Evolutionary conservation across 2,329 filamentous ascomycete species (phyloP), one percentile per base, ranked within the genome.

Genomic region (Trichoderma sp.): DNA sequence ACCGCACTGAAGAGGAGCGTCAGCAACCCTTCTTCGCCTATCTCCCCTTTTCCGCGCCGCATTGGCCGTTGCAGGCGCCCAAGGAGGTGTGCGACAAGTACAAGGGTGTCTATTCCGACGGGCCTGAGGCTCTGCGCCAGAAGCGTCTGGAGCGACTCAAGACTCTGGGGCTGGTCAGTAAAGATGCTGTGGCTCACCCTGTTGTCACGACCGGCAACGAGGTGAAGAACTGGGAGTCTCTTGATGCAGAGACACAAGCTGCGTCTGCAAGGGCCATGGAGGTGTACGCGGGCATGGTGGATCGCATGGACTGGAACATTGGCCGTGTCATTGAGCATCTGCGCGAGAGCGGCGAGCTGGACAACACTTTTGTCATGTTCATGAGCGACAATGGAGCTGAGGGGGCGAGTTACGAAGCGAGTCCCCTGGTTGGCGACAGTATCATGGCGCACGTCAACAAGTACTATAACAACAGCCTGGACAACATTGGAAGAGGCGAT

Each of bases 331-430:
- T 87, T 24, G 76, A 84, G 43, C 83, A 87, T 69, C 79, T 88
- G 3, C 77, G 83, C 64, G 72, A 79, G 50, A 83, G 81, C 2
- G 83, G 81, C 64, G 85, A 89, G 71, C 77, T 85, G 0, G 86
- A 89, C 67, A 87, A 88, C 72, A 89, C 86, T 2, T 84, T 88
- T 67, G 79, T 89, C 58, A 81, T 83, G 70, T 88, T 89, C 78
- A 83, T 88, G 77, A 85, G 81, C 1, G 85, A 88, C 74, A 88
- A 88, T 67, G 85, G 85, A 2, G 85, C 85, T 12, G 85, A 88
- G 68, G 85, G 85, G 12, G 83, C 82, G 17, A 80, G 80, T 1
- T 84, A 85, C 67, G 85, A 88, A 69, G 83, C 85, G 1, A 82
- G 82, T 63, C 85, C 85, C 0, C 83, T 87, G 62, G 80, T 87